phyloP scores from a whole-genome alignment of 208 protist genomes.

The Leishmania martiniquensis region DNA sequence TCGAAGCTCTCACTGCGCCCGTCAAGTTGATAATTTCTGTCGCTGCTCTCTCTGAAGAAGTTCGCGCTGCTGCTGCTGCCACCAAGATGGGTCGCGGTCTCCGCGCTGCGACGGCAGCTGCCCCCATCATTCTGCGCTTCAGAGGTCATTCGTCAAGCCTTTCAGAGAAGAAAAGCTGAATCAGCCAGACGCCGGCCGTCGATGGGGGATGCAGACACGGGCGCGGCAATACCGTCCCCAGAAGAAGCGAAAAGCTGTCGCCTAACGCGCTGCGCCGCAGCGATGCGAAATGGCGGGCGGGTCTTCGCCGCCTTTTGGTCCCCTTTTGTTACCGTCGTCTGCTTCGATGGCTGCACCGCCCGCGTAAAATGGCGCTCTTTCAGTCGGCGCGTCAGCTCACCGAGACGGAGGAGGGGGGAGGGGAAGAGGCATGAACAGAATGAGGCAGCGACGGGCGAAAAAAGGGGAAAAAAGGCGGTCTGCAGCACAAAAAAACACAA shows the following conservation, averaged over 20 bases:
- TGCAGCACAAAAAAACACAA: too few species aligned
- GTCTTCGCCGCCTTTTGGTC: background rate
- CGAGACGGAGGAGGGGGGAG: too few species aligned
- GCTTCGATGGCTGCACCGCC: background rate
- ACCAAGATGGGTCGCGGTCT: background rate
- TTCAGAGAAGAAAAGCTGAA: background rate
- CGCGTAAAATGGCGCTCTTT: background rate
- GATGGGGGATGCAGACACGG: background rate
- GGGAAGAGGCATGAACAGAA: background rate
- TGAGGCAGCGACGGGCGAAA: background rate
- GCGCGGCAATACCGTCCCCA: background rate
- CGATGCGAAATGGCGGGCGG: background rate
- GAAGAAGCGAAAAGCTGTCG: background rate
- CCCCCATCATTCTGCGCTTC: conserved; percentile 9
- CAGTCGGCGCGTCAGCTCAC: background rate
- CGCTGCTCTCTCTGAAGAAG: conserved; percentile 20
- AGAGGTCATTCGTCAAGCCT: conserved; percentile 2
- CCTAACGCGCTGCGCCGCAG: background rate
- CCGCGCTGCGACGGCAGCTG: background rate
- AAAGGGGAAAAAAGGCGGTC: background rate
- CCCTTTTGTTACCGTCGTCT: too few species aligned
- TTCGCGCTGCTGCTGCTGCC: conserved; percentile 2
- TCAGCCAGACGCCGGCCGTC: background rate
- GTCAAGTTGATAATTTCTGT: conserved; percentile 1
- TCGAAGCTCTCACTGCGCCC: conserved; percentile 11